A percentile compares a stretch with the other conserved stretches of the same genome.
Conservation (phyloP, 2,329 filamentous ascomycete species). For the Nigrospora sphaerica region DNA sequence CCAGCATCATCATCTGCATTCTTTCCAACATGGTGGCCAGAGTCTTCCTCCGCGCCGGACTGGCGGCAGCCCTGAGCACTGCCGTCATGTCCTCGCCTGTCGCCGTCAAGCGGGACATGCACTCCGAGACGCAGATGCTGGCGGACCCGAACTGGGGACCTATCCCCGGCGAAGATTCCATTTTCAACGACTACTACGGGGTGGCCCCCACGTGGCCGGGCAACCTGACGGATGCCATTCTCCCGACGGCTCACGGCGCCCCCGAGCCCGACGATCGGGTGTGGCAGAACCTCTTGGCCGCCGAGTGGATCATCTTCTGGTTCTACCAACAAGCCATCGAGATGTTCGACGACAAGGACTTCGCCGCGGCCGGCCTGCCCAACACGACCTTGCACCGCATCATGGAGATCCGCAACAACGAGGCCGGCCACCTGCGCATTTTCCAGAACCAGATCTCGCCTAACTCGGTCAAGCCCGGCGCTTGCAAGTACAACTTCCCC, state of each 20-base stretch:
- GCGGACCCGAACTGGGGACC: conserved; percentile 21
- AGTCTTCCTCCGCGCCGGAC: conserved; percentile 53
- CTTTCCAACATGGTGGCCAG: background rate
- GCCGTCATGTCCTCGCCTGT: background rate
- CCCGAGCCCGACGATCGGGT: conserved; percentile 30
- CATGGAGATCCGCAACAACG: conserved; percentile 34
- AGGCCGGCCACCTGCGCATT: conserved; percentile 35
- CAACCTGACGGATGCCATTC: conserved; percentile 24
- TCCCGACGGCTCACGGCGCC: conserved; percentile 15
- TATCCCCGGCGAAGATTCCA: conserved; percentile 20
- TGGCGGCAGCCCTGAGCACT: conserved; percentile 35
- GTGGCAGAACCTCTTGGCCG: conserved; percentile 35
- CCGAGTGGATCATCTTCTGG: conserved; percentile 36
- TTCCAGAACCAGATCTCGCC: conserved; percentile 34
- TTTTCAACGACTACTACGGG: conserved; percentile 25
- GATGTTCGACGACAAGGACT: conserved; percentile 25
- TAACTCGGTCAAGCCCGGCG: conserved; percentile 30
- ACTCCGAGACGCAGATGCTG: conserved; percentile 11
- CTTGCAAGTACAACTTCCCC: conserved; percentile 13
- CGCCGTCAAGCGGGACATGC: background rate
- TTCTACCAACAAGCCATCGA: conserved; percentile 36
- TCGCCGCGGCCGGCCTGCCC: conserved; percentile 21
- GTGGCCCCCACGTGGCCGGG: conserved; percentile 26
- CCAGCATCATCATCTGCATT: no score
- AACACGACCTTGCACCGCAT: conserved; percentile 25